Evolutionary conservation across 2,329 filamentous ascomycete species (phyloP), one percentile per base, ranked within the genome.

Genomic region (Ophiostoma sp.): DNA sequence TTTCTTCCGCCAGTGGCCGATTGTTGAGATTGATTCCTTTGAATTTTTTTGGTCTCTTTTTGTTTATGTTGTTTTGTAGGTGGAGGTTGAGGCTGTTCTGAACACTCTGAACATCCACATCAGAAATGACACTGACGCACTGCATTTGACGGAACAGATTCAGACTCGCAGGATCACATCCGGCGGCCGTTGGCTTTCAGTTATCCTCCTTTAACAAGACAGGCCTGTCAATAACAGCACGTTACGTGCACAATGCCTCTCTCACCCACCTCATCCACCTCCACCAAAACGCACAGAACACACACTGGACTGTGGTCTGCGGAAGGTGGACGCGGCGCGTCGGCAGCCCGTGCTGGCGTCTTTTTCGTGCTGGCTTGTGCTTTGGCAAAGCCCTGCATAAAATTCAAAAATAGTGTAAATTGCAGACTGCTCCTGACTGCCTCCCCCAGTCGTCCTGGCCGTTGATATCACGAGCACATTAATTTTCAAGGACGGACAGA

Each of bases 231-330:
- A 22, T 52, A 22, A 22, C 19, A 52, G 19, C 19, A 9, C 36
- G 4, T 39, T 39, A 9, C 36, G 48, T 22, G 48, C 19, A 22
- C 48, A 52, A 22, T 61, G 55, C 55, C 55, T n/a, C 17, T n/a
- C 36, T 22, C 28, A 28, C 25, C 3, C 33, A 12, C 33, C 19
- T 22, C 33, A 12, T 55, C 7, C n/a, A 22, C 31, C 9, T 39
- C 59, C 61, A 42, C 61, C n/a, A 12, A 12, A 64, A 28, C 36
- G 61, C 61, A 45, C 61, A 64, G 36, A 42, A 64, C 61, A 64
- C 61, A 22, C 57, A 28, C n/a, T 45, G 22, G 59, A 64, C 59
- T 15, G 59, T 42, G 33, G 8, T 4, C 25, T 55, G 50, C 50
- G n/a, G 50, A 55, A 3, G n/a, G 50, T 55, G 50, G 50, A 55